A percentile compares a stretch with the other conserved stretches of the same genome.
These are phyloP conservation scores for Aspergillus thermomutatus DNA, from an alignment of 2,329 filamentous ascomycete species.

Conservation along the genomic window DNA sequence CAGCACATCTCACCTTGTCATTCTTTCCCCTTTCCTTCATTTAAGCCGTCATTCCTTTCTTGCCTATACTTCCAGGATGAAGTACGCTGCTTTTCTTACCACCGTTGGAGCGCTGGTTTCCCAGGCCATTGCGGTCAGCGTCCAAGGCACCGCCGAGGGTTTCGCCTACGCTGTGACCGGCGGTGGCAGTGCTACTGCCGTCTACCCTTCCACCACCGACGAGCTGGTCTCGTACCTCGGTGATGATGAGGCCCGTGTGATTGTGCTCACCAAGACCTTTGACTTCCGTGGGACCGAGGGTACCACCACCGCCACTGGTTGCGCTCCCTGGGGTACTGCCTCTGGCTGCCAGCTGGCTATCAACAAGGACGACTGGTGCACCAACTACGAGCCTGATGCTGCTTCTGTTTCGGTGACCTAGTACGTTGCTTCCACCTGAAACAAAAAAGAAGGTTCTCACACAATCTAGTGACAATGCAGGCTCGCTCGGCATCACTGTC, in stretches of 20 bases:
- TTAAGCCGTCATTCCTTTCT: background rate
- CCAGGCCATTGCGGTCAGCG: slow-evolving; percentile 14
- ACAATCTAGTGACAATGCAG: slow-evolving; percentile 47
- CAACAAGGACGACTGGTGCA: slow-evolving; percentile 58
- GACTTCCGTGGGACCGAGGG: slow-evolving; percentile 17
- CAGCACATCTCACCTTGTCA: background rate
- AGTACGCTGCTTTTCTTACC: background rate
- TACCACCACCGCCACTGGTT: slow-evolving; percentile 52
- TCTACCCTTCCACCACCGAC: slow-evolving; percentile 52
- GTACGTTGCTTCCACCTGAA: slow-evolving; percentile 5
- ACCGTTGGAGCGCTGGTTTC: background rate
- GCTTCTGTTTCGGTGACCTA: slow-evolving; percentile 44
- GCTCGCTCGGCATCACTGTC: slow-evolving; percentile 49
- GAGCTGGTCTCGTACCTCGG: slow-evolving; percentile 60
- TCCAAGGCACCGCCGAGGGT: slow-evolving; percentile 41
- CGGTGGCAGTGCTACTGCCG: slow-evolving; percentile 53
- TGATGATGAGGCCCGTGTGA: slow-evolving; percentile 53
- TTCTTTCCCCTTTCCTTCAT: background rate
- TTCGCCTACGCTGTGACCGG: slow-evolving; percentile 57
- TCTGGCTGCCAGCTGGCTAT: slow-evolving; percentile 57
- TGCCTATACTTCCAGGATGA: background rate
- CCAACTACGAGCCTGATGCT: slow-evolving; percentile 56
- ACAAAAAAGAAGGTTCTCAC: background rate
- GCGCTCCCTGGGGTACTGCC: slow-evolving; percentile 56
- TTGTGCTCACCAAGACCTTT: slow-evolving; percentile 42